A percentile compares a stretch with the other conserved stretches of the same genome.
Conservation (phyloP, 176 grass and related monocot species). For the Secale cereale region DNA sequence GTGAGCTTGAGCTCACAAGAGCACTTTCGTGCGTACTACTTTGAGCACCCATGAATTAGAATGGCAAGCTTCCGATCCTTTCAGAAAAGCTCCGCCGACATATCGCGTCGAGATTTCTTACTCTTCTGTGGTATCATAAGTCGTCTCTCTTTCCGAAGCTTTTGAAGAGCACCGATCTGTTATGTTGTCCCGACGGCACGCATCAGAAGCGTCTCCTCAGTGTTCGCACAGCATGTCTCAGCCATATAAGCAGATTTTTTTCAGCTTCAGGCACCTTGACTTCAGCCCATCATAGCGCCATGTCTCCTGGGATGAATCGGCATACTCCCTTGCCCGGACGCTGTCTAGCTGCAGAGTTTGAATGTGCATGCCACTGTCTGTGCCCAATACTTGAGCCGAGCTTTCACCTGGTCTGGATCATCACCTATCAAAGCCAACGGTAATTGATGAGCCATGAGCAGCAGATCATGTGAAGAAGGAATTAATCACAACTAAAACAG, state of each 20-base stretch:
- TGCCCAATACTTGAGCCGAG: constrained; percentile 83
- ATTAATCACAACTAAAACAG: neutral
- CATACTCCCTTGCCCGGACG: neutral
- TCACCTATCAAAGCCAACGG: constrained; percentile 46
- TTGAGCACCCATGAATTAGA: neutral
- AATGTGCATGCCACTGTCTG: constrained; percentile 85
- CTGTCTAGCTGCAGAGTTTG: constrained; percentile 60
- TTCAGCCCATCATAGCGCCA: constrained; percentile 10
- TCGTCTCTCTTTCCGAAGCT: neutral
- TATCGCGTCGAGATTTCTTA: neutral
- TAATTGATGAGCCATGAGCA: constrained; percentile 23
- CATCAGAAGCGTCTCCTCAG: constrained; percentile 9
- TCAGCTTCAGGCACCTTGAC: constrained; percentile 19
- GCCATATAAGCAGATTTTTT: constrained; percentile 24
- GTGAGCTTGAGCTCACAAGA: no score
- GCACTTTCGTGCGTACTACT: neutral
- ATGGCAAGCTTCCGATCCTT: constrained; percentile 14
- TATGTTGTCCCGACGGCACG: constrained; percentile 6
- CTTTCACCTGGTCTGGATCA: constrained; percentile 78
- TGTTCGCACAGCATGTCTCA: neutral
- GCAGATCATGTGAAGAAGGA: neutral
- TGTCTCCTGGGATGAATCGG: neutral
- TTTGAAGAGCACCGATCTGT: constrained; percentile 5
- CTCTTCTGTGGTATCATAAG: neutral
- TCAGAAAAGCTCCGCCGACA: neutral